Evolutionary conservation across 129 eudicot genomes (phyloP).

Genomic region (Flaveria sonorensis): DNA sequence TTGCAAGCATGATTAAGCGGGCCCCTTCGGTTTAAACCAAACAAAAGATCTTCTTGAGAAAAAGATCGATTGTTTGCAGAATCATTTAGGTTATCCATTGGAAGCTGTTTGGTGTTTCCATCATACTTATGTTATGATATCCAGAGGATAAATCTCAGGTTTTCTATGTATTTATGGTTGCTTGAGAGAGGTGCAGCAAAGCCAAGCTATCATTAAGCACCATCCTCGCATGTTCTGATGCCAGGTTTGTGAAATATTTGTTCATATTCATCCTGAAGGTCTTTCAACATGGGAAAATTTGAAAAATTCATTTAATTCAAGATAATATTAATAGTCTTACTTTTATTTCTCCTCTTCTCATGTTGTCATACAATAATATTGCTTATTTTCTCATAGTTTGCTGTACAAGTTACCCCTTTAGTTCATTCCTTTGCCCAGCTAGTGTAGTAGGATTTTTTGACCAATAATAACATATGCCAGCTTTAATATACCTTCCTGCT

Average conservation of each 20-base stretch:
- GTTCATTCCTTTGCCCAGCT: neutral
- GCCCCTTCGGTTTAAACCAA: conserved; percentile 67
- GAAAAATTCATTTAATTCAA: conserved; percentile 37
- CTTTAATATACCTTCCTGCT: too few species aligned
- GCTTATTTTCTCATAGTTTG: neutral
- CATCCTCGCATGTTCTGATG: conserved; percentile 67
- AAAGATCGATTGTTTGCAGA: conserved; percentile 55
- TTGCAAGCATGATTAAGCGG: conserved; percentile 58
- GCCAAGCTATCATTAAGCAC: conserved; percentile 56
- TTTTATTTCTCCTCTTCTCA: neutral
- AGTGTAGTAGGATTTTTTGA: too few species aligned
- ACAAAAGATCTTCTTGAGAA: conserved; percentile 56
- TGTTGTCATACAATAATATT: conserved; percentile 19
- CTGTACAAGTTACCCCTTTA: neutral
- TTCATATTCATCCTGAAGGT: conserved; percentile 69
- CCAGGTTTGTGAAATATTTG: conserved; percentile 60
- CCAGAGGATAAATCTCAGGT: conserved; percentile 53
- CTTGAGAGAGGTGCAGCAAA: conserved; percentile 62
- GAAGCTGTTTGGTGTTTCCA: conserved; percentile 67
- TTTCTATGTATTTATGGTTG: conserved; percentile 71
- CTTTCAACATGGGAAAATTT: conserved; percentile 59
- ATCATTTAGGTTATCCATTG: conserved; percentile 57
- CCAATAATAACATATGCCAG: too few species aligned
- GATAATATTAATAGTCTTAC: neutral
- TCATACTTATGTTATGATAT: conserved; percentile 74